These are phyloP conservation scores for Kwoniella sp. DNA, from an alignment of 768 basidiomycete genomes.

Conservation along the genomic window DNA sequence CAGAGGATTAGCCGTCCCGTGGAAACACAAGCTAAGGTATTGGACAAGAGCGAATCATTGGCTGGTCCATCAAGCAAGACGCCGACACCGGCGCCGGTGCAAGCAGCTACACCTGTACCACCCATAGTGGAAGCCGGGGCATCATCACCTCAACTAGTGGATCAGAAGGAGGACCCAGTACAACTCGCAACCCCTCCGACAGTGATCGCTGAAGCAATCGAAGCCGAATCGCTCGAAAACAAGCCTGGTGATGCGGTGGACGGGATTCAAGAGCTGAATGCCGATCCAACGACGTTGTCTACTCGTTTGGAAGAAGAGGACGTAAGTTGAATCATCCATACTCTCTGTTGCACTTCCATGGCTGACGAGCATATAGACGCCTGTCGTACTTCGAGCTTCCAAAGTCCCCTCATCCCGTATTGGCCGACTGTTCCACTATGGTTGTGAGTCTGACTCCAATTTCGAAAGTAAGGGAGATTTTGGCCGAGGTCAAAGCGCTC, in stretches of 20 bases:
- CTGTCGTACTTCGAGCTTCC: slow-evolving; percentile 62
- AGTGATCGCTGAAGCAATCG: no score
- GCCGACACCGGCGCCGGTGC: neutral
- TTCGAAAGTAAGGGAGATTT: neutral
- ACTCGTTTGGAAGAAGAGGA: slow-evolving; percentile 24
- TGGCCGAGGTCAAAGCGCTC: neutral
- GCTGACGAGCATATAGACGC: slow-evolving; percentile 32
- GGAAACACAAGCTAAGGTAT: neutral
- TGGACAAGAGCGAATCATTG: no score
- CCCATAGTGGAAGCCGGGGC: no score
- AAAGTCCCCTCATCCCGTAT: slow-evolving; percentile 87
- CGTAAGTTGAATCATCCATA: slow-evolving; percentile 16
- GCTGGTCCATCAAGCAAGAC: no score
- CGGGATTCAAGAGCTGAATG: neutral
- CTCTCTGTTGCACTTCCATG: neutral
- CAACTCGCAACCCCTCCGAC: no score
- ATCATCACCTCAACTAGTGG: no score
- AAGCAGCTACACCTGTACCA: neutral
- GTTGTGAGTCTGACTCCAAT: slow-evolving; percentile 62
- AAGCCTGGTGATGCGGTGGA: neutral
- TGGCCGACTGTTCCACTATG: slow-evolving; percentile 90
- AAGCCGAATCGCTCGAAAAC: no score
- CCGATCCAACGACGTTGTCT: neutral
- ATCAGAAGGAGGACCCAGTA: no score
- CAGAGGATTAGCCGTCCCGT: neutral